Evolutionary conservation across 176 grass and related monocot species (phyloP), one percentile per base, ranked within the genome.

Genomic region (Avena insularis): DNA sequence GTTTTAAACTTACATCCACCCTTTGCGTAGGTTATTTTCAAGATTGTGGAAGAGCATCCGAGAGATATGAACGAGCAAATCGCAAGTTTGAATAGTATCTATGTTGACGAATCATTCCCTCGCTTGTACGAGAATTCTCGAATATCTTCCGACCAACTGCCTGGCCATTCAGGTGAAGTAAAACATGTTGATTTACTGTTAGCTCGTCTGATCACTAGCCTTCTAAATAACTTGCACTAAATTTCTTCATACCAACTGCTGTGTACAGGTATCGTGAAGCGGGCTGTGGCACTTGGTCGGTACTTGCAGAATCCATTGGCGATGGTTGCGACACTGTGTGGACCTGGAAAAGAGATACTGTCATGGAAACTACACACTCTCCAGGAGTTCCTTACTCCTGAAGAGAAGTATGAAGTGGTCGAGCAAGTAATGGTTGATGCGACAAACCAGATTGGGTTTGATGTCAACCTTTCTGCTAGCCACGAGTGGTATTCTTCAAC

Each of bases 401-500:
- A 99, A 89, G 97, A 99, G 82, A 94, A 94, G 73, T 95, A 90
- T 89, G 97, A 99, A 80, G 80, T 97, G 67, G 94, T 95, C 47
- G 94, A 99, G 49, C 94, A 99, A 89, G 85, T 99, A 82, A 97
- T 99, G 97, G 91, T 97, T 7, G 97, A 99, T 82, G 94, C 92
- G 29, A 93, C 94, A 43, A 99, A 99, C 66, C 94, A 97, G 82
- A 91, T 93, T 48, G 97, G 97, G 50, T 79, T 99, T 77, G 94
- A 99, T 43, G 87, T 99, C 54, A 99, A 99, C 89, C 90, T 99
- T 81, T 94, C 92, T 85, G 88, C 97, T 86, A 99, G 91, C 79
- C 97, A 97, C n/a, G 97, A 99, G 83, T 99, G 94, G 97, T 92
- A 94, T 87, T 99, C 90, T 83, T 93, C 97, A 59, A 95, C 94